Evolutionary conservation across 2,329 filamentous ascomycete genomes (phyloP).

Genomic region (Thielaviopsis musarum): DNA sequence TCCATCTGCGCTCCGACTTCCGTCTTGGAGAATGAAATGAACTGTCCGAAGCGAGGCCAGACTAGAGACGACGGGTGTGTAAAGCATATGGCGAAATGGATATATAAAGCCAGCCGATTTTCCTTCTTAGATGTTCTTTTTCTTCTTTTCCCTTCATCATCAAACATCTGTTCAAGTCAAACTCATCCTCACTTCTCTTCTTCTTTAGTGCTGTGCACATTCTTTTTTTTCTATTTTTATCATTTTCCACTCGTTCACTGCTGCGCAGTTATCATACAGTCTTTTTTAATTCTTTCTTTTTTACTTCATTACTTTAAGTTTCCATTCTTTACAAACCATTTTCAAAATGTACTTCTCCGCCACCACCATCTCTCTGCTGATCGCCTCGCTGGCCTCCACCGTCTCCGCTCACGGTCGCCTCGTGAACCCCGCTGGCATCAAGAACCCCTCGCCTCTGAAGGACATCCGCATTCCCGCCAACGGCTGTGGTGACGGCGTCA

Average conservation of each 20-base stretch:
- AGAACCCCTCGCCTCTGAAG: conserved; percentile 2
- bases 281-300: not conserved
- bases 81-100: not conserved
- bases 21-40: too few relatives aligned
- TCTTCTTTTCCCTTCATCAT: not conserved
- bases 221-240: not conserved
- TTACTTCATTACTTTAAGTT: not conserved
- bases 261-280: conserved; percentile 1
- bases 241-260: not conserved
- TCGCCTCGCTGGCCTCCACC: conserved; percentile 12
- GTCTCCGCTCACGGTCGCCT: conserved; percentile 3
- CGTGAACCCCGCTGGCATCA: not conserved
- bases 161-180: not conserved
- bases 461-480: conserved; percentile 4
- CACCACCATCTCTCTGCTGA: conserved; percentile 10
- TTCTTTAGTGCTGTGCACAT: not conserved
- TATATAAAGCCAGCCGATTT: not conserved
- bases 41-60: too few relatives aligned
- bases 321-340: not conserved
- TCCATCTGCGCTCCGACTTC: too few relatives aligned
- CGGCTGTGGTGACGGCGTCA: not conserved
- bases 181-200: not conserved
- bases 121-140: not conserved
- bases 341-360: conserved; percentile 6
- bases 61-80: too few relatives aligned